A percentile compares a stretch with the other conserved stretches of the same genome.
Evolutionary conservation across 2,329 filamentous ascomycete genomes (phyloP).

Genomic region (Ophiosphaerella korrae): DNA sequence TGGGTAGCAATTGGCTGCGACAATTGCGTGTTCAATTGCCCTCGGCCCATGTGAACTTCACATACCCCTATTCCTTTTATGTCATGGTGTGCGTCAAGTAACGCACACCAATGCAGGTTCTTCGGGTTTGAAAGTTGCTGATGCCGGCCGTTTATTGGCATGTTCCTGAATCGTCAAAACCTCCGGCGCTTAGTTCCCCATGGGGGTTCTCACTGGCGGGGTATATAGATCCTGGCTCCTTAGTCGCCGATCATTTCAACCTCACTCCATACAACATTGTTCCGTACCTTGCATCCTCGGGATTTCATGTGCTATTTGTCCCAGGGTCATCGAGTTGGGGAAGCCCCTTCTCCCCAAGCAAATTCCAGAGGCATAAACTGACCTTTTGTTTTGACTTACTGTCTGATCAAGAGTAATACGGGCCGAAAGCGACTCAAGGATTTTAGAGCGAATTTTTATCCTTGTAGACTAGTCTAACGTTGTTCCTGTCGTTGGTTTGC

Average conservation of each 20-base stretch:
- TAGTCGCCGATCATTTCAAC: constrained; percentile 6
- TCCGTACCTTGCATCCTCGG: constrained; percentile 1
- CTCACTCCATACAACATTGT: constrained; percentile 2
- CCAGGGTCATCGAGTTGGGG: too few species aligned
- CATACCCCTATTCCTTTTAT: not conserved
- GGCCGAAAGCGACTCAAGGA: too few species aligned
- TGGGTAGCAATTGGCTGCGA: too few species aligned
- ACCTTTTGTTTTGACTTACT: too few species aligned
- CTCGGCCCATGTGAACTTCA: constrained; percentile 15
- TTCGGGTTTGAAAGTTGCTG: not conserved
- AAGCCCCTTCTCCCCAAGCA: too few species aligned
- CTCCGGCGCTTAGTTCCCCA: constrained; percentile 17
- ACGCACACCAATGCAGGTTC: constrained; percentile 5
- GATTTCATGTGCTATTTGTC: too few species aligned
- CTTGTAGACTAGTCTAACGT: too few species aligned
- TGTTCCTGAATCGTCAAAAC: constrained; percentile 16
- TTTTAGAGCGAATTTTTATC: too few species aligned
- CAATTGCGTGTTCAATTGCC: too few species aligned
- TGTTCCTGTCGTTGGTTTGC: too few species aligned
- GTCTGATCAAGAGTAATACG: too few species aligned
- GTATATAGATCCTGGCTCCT: constrained; percentile 3
- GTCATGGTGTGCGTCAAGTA: not conserved
- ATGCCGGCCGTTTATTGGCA: constrained; percentile 12
- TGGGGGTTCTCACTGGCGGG: constrained; percentile 15
- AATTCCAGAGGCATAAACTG: too few species aligned